phyloP scores from a whole-genome alignment of 2,329 filamentous ascomycete species.

The Botryotinia globosa region DNA sequence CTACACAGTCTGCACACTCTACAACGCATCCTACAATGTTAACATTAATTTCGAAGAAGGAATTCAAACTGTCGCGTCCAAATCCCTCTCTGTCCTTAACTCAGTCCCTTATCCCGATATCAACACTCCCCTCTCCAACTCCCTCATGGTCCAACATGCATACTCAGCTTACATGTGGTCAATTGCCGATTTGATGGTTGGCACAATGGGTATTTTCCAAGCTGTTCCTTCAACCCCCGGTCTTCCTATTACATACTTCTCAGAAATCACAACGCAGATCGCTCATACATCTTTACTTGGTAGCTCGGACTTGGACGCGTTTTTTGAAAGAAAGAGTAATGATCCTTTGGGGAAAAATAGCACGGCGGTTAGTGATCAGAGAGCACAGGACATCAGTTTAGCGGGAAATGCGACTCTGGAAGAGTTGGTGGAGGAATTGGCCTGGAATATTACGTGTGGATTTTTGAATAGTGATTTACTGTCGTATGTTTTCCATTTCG shows the following conservation, averaged over 20 bases:
- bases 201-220: constrained; percentile 23
- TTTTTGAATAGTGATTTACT: background rate
- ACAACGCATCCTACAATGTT: constrained; percentile 25
- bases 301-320: constrained; percentile 25
- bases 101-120: constrained; percentile 21
- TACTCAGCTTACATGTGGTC: constrained; percentile 27
- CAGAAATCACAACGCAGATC: constrained; percentile 24
- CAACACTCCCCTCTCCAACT: background rate
- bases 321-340: constrained; percentile 22
- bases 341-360: background rate
- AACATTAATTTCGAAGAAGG: constrained; percentile 23
- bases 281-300: constrained; percentile 25
- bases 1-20: constrained; percentile 23
- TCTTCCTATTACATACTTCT: constrained; percentile 16
- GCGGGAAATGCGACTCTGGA: constrained; percentile 4
- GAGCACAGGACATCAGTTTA: background rate
- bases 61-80: constrained; percentile 19
- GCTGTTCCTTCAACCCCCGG: background rate
- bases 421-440: background rate
- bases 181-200: constrained; percentile 24
- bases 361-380: background rate
- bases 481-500: background rate
- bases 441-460: background rate
- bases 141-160: constrained; percentile 23
- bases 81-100: constrained; percentile 3